These are phyloP conservation scores for Boletus bicolor DNA, from an alignment of 768 basidiomycete genomes.

Conservation along the genomic window DNA sequence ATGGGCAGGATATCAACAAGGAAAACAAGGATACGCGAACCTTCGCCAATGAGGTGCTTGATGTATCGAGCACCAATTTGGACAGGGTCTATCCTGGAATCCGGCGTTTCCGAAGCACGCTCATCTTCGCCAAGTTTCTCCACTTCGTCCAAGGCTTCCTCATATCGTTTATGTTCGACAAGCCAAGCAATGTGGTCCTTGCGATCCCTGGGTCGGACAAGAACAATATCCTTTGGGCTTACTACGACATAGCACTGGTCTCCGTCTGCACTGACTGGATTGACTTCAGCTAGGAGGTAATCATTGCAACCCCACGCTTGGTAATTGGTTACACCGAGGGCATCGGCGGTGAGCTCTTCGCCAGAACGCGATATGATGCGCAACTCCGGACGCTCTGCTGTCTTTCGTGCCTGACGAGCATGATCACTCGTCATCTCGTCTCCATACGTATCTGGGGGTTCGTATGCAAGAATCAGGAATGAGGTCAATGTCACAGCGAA, in stretches of 20 bases:
- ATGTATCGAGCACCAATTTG: conserved; percentile 87
- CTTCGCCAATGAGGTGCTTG: conserved; percentile 77
- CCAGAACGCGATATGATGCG: conserved; percentile 86
- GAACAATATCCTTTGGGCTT: conserved; percentile 81
- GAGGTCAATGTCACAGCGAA: conserved; percentile 48
- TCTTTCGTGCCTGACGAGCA: conserved; percentile 72
- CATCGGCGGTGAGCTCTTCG: conserved; percentile 85
- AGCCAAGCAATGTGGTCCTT: conserved; percentile 92
- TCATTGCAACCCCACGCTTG: conserved; percentile 91
- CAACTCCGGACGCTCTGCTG: conserved; percentile 90
- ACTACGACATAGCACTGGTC: conserved; percentile 74
- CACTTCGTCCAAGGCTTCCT: conserved; percentile 82
- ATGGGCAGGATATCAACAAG: not conserved
- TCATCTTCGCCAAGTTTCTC: conserved; percentile 53
- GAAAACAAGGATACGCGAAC: conserved; percentile 37
- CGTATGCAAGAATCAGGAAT: conserved; percentile 86
- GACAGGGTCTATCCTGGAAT: conserved; percentile 48
- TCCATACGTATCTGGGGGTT: conserved; percentile 64
- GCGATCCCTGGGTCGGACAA: conserved; percentile 84
- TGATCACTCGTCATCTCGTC: conserved; percentile 73
- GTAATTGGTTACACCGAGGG: conserved; percentile 72
- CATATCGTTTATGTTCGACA: conserved; percentile 79
- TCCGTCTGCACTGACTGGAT: conserved; percentile 17
- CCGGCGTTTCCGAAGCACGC: conserved; percentile 30
- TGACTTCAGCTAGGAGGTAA: conserved; percentile 66